Conservation (phyloP, 1,139 yeast species). For the Yamadazyma conglobata region DNA sequence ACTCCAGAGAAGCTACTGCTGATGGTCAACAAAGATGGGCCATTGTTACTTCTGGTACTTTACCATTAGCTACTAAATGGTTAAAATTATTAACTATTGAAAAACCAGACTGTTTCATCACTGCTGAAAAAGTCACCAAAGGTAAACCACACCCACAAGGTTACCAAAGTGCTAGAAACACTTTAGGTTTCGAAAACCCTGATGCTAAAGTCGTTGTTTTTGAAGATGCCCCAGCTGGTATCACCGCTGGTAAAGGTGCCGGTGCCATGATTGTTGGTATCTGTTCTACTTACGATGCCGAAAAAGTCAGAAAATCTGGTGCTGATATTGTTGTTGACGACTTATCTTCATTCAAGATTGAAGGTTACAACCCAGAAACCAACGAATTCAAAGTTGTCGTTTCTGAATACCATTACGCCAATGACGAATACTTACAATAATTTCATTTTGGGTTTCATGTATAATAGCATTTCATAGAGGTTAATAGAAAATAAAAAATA, state of each 20-base stretch:
- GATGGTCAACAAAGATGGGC: slow-evolving; percentile 62
- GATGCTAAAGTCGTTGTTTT: slow-evolving; percentile 61
- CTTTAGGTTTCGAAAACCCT: slow-evolving; percentile 48
- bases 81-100: slow-evolving; percentile 59
- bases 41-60: slow-evolving; percentile 81
- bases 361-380: slow-evolving; percentile 41
- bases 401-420: slow-evolving; percentile 43
- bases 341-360: slow-evolving; percentile 48
- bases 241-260: slow-evolving; percentile 78
- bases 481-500: not conserved
- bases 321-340: slow-evolving; percentile 80
- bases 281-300: slow-evolving; percentile 74
- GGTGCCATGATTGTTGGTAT: slow-evolving; percentile 83
- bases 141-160: slow-evolving; percentile 90
- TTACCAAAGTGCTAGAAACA: slow-evolving; percentile 61
- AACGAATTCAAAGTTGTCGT: slow-evolving; percentile 47
- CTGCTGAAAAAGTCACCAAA: slow-evolving; percentile 71
- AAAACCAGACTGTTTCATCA: slow-evolving; percentile 70
- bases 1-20: slow-evolving; percentile 39
- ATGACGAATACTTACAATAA: slow-evolving; percentile 38
- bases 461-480: slow-evolving; percentile 2
- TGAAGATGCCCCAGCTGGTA: slow-evolving; percentile 89
- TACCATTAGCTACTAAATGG: slow-evolving; percentile 77
- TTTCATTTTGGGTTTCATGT: slow-evolving; percentile 2
- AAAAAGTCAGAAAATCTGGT: slow-evolving; percentile 67